phyloP scores from a whole-genome alignment of 306 rosid genomes.

The Phaseolus lunatus region DNA sequence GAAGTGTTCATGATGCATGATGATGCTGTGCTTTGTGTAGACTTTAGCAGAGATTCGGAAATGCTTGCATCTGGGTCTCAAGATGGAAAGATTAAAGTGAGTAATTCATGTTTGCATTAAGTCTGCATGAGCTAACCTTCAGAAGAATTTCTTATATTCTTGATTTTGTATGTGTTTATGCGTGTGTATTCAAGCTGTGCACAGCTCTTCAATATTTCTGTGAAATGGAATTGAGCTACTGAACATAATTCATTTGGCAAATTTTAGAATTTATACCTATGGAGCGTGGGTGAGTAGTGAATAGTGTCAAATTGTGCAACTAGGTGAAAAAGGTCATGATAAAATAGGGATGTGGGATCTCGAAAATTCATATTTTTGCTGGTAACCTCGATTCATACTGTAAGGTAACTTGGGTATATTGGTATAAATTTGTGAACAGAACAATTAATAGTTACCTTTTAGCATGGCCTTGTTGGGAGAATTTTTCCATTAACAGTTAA shows the following conservation, averaged over 20 bases:
- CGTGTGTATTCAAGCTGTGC: not conserved
- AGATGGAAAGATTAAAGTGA: conserved; percentile 97
- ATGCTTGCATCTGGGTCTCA: conserved; percentile 96
- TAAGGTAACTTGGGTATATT: not conserved
- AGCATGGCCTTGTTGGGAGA: not conserved
- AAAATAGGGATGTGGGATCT: not conserved
- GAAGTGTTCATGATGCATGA: conserved; percentile 99
- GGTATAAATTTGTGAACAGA: not conserved
- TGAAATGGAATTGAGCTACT: conserved; percentile 24
- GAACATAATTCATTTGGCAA: conserved; percentile 5
- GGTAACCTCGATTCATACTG: not conserved
- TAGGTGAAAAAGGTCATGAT: not conserved
- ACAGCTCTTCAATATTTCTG: not conserved
- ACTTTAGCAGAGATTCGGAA: conserved; percentile 97
- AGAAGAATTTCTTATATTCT: conserved; percentile 15
- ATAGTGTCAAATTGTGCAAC: not conserved
- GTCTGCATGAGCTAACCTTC: conserved; percentile 22
- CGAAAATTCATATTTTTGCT: not conserved
- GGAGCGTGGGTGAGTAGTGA: not conserved
- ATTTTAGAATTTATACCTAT: not conserved
- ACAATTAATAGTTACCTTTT: not conserved
- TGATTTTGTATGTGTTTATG: not conserved
- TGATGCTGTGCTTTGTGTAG: conserved; percentile 92
- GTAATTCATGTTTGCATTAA: conserved; percentile 43
- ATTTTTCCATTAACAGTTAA: not conserved